phyloP scores from a whole-genome alignment of 208 protist genomes.

The Crithidia sp. region DNA sequence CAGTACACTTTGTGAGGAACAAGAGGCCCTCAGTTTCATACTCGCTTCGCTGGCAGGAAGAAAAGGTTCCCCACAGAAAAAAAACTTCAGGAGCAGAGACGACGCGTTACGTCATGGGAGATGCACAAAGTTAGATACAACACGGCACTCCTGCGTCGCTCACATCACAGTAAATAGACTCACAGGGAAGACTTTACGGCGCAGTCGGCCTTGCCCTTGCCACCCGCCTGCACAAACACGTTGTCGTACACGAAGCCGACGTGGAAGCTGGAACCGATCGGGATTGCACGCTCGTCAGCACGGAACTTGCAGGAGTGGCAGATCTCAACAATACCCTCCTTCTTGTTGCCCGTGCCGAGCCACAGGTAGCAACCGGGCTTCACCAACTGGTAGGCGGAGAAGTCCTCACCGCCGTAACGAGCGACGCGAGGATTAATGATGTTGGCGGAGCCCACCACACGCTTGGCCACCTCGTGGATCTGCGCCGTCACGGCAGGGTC shows the following conservation, averaged over 20 bases:
- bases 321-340: slow-evolving; percentile 27
- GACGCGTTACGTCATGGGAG: too few species aligned
- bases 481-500: slow-evolving; percentile 48
- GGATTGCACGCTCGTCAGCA: slow-evolving; percentile 51
- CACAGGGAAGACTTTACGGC: too few species aligned
- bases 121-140: too few species aligned
- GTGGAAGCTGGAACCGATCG: slow-evolving; percentile 46
- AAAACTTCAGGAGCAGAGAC: too few species aligned
- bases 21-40: too few species aligned
- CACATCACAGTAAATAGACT: too few species aligned
- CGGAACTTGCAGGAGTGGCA: slow-evolving; percentile 58
- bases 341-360: slow-evolving; percentile 47
- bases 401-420: slow-evolving; percentile 73
- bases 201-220: too few species aligned
- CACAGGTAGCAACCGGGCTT: slow-evolving; percentile 50
- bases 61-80: too few species aligned
- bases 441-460: slow-evolving; percentile 33
- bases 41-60: too few species aligned
- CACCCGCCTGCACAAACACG: slow-evolving; percentile 19
- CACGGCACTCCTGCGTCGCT: too few species aligned
- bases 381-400: slow-evolving; percentile 47
- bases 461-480: slow-evolving; percentile 40
- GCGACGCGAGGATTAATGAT: too few species aligned
- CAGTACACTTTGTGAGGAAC: too few species aligned
- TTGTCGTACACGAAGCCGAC: slow-evolving; percentile 55